A percentile compares a stretch with the other conserved stretches of the same genome.
phyloP scores from a whole-genome alignment of 1,284 basidiomycete species.

The Cystobasidium slooffiae region DNA sequence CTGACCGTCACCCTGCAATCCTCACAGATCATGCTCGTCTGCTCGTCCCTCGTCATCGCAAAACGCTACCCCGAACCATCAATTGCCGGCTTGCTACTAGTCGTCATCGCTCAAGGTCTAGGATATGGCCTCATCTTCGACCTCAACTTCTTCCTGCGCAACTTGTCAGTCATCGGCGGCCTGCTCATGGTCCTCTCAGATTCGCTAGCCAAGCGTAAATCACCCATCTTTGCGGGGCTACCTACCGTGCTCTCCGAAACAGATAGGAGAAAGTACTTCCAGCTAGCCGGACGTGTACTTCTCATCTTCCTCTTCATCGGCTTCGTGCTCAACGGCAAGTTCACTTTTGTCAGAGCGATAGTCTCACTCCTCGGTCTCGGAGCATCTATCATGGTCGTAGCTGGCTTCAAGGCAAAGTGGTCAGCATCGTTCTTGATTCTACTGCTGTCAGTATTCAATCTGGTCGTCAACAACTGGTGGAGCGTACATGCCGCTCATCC shows the following conservation, averaged over 20 bases:
- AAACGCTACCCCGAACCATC: slow-evolving; percentile 88
- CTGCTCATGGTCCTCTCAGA: slow-evolving; percentile 98
- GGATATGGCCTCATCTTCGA: slow-evolving; percentile 96
- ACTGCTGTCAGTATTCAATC: slow-evolving; percentile 90
- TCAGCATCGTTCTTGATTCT: slow-evolving; percentile 95
- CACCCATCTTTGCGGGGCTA: slow-evolving; percentile 87
- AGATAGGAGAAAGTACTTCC: slow-evolving; percentile 98
- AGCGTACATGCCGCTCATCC: slow-evolving; percentile 86
- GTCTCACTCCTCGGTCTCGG: slow-evolving; percentile 59
- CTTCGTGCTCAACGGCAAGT: slow-evolving; percentile 76
- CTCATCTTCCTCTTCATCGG: slow-evolving; percentile 99
- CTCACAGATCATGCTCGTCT: slow-evolving; percentile 80
- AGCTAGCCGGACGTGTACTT: slow-evolving; percentile 93
- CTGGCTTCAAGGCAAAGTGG: slow-evolving; percentile 99
- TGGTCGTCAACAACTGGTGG: slow-evolving; percentile 99
- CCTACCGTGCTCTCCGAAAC: slow-evolving; percentile 84
- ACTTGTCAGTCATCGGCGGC: slow-evolving; percentile 87
- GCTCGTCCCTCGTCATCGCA: slow-evolving; percentile 83
- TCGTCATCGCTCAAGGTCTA: slow-evolving; percentile 90
- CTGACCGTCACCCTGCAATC: background rate
- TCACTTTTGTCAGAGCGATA: slow-evolving; percentile 57
- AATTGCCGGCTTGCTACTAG: slow-evolving; percentile 83
- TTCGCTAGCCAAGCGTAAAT: slow-evolving; percentile 77
- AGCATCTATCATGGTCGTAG: slow-evolving; percentile 95
- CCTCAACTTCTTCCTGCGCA: slow-evolving; percentile 98